These are phyloP conservation scores for Sporopachydermia quercuum DNA, from an alignment of 805 yeast species.

Conservation along the genomic window DNA sequence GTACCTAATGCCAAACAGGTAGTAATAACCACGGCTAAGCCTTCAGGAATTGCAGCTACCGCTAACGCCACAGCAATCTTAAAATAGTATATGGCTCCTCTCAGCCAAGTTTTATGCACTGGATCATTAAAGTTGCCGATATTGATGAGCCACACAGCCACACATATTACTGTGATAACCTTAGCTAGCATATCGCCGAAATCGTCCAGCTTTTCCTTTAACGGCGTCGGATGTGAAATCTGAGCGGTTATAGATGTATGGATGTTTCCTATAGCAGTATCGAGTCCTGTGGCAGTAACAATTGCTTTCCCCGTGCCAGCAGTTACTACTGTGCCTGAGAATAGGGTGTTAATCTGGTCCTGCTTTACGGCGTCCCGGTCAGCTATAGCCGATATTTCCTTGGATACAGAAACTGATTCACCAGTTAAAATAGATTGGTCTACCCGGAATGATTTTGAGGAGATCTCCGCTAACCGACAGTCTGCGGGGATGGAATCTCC, in stretches of 20 bases:
- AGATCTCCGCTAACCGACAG: constrained; percentile 19
- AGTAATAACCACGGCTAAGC: constrained; percentile 3
- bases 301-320: constrained; percentile 29
- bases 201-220: constrained; percentile 23
- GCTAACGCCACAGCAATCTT: constrained; percentile 17
- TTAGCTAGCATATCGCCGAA: constrained; percentile 27
- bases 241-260: constrained; percentile 23
- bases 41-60: constrained; percentile 2
- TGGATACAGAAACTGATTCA: constrained; percentile 25
- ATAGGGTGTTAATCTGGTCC: constrained; percentile 17
- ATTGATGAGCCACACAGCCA: constrained; percentile 31
- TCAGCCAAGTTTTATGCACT: constrained; percentile 27
- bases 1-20: constrained; percentile 2
- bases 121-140: constrained; percentile 25
- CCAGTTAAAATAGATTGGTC: constrained; percentile 27
- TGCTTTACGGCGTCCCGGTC: constrained; percentile 24
- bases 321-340: constrained; percentile 23
- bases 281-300: constrained; percentile 23
- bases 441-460: constrained; percentile 23
- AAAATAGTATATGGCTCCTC: constrained; percentile 33
- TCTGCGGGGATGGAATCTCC: constrained; percentile 33
- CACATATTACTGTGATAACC: constrained; percentile 30
- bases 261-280: constrained; percentile 28
- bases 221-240: constrained; percentile 22
- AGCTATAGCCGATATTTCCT: constrained; percentile 12